Evolutionary conservation across 2,329 filamentous ascomycete genomes (phyloP).

Genomic region (Xylaria polymorpha): DNA sequence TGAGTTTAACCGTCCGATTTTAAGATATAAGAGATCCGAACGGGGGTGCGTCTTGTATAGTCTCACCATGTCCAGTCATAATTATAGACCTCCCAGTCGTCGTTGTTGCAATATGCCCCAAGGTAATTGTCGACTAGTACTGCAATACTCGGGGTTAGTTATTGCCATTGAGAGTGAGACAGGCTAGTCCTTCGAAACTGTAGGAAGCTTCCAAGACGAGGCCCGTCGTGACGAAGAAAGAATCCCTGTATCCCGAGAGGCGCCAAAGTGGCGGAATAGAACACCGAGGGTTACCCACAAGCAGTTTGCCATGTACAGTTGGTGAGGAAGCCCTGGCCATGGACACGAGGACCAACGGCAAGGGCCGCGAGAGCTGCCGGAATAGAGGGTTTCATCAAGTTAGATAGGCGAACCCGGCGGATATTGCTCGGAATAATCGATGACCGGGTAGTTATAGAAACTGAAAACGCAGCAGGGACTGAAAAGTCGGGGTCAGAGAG

Average conservation of each 20-base stretch:
- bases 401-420: not conserved
- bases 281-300: not conserved
- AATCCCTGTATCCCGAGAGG: not conserved
- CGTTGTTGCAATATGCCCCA: constrained; percentile 56
- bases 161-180: not conserved
- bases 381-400: constrained; percentile 27
- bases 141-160: not conserved
- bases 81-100: constrained; percentile 50
- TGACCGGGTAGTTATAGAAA: not conserved
- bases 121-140: constrained; percentile 50
- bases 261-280: not conserved
- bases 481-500: not conserved
- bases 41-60: not conserved
- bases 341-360: constrained; percentile 47
- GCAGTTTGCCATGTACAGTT: constrained; percentile 54
- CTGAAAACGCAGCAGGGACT: not conserved
- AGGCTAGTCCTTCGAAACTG: not conserved
- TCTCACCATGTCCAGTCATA: constrained; percentile 57
- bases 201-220: not conserved
- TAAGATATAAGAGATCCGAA: not conserved
- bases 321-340: constrained; percentile 49
- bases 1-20: not conserved
- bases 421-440: not conserved
- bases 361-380: constrained; percentile 31
- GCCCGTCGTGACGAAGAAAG: not conserved